A percentile compares a stretch with the other conserved stretches of the same genome.
phyloP scores from a whole-genome alignment of 2,329 filamentous ascomycete genomes.

The Stachybotrys chartarum region DNA sequence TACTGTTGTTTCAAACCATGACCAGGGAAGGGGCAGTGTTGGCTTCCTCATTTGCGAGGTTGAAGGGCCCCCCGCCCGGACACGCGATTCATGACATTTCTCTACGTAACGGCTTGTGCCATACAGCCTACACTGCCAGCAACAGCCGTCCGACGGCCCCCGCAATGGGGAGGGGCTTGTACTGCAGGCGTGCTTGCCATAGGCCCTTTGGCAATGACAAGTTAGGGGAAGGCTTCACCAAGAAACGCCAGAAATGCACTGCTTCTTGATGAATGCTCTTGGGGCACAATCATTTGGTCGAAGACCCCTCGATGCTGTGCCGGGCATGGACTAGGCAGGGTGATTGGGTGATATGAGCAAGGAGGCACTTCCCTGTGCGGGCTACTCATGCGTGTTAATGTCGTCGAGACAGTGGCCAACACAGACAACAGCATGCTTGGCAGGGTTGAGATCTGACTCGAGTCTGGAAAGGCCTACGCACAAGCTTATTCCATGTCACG shows the following conservation, averaged over 20 bases:
- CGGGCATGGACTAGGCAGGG: too few relatives aligned
- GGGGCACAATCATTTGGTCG: too few relatives aligned
- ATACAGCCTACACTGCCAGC: not conserved
- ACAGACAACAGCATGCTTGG: not conserved
- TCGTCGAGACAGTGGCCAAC: not conserved
- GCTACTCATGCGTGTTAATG: not conserved
- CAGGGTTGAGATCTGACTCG: not conserved
- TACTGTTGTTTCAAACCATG: not conserved
- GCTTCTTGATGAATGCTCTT: too few relatives aligned
- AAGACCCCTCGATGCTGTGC: too few relatives aligned
- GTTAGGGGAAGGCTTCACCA: too few relatives aligned
- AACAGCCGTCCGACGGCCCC: not conserved
- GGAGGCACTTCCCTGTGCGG: too few relatives aligned
- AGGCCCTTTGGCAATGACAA: too few relatives aligned
- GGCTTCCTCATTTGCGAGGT: not conserved
- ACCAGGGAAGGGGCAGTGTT: not conserved
- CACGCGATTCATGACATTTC: not conserved
- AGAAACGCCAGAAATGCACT: too few relatives aligned
- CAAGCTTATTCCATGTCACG: not conserved
- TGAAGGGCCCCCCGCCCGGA: not conserved
- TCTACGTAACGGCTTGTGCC: not conserved
- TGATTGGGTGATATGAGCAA: too few relatives aligned
- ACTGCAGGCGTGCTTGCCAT: too few relatives aligned
- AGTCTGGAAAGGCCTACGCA: not conserved
- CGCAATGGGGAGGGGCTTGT: too few relatives aligned